Conservation (phyloP, 2,329 filamentous ascomycete species). For the Fusarium nygamai region DNA sequence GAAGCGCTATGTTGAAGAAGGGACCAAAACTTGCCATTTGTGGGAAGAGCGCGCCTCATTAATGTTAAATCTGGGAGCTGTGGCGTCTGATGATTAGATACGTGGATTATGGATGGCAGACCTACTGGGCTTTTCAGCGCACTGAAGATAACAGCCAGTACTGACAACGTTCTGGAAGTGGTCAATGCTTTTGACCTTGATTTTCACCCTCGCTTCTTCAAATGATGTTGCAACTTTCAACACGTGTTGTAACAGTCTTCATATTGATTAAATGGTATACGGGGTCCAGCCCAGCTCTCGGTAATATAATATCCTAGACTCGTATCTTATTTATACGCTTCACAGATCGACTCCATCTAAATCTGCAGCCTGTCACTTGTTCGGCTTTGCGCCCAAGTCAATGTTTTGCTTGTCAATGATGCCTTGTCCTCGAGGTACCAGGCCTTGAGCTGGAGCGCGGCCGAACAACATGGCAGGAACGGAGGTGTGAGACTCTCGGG, state of each 20-base stretch:
- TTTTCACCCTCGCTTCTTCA: background rate
- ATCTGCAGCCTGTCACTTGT: background rate
- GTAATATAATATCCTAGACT: background rate
- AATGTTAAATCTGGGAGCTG: background rate
- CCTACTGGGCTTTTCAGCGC: background rate
- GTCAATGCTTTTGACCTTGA: background rate
- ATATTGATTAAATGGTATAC: background rate
- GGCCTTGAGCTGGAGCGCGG: background rate
- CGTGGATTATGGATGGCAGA: too few relatives aligned
- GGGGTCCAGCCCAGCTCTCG: background rate
- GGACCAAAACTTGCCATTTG: background rate
- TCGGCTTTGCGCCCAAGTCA: background rate
- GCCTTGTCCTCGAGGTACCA: conserved; percentile 14
- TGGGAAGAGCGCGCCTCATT: background rate
- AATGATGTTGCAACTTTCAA: too few relatives aligned
- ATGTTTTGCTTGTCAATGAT: background rate
- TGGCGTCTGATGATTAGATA: background rate
- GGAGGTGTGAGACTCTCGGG: background rate
- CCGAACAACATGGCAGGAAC: background rate
- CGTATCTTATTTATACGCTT: background rate
- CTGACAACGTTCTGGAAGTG: background rate
- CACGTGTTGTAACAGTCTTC: background rate
- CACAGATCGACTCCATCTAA: background rate
- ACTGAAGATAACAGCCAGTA: background rate
- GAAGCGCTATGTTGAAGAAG: background rate